Evolutionary conservation across 495 filamentous ascomycete genomes (phyloP).

Genomic region (Penicillium salamii): DNA sequence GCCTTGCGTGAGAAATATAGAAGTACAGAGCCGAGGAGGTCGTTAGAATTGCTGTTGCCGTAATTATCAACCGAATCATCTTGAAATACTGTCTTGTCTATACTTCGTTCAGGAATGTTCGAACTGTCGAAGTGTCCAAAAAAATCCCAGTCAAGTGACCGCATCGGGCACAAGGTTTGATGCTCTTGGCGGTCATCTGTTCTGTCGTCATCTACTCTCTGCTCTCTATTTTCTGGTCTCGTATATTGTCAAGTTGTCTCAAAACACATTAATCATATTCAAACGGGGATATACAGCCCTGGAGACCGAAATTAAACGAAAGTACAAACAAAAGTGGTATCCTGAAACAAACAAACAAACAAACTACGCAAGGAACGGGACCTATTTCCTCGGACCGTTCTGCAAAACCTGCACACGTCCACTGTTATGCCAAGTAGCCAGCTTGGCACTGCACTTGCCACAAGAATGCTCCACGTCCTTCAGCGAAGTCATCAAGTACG

Average conservation of each 20-base stretch:
- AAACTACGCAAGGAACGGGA: neutral
- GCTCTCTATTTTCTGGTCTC: too few species aligned
- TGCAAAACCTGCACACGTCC: constrained; percentile 44
- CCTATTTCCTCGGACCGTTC: constrained; percentile 5
- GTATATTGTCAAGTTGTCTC: too few species aligned
- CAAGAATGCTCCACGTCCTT: constrained; percentile 55
- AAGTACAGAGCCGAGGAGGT: constrained; percentile 21
- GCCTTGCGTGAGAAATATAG: constrained; percentile 23
- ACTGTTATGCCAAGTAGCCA: constrained; percentile 53
- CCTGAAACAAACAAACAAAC: neutral
- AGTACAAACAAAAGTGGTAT: constrained; percentile 7
- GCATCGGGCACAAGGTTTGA: constrained; percentile 11
- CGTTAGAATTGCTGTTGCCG: constrained; percentile 19
- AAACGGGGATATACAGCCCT: neutral
- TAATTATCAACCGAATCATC: constrained; percentile 16
- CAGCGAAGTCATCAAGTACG: constrained; percentile 47
- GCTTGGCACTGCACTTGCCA: constrained; percentile 43
- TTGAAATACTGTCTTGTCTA: neutral
- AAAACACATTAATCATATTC: neutral
- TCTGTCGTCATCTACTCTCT: too few species aligned
- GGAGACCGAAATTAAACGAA: neutral
- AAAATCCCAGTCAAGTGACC: constrained; percentile 4
- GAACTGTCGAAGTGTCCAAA: neutral
- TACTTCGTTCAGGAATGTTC: too few species aligned
- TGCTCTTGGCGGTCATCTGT: constrained; percentile 6